phyloP scores from a whole-genome alignment of 805 yeast genomes.

The Diddensiella transvaalensis region DNA sequence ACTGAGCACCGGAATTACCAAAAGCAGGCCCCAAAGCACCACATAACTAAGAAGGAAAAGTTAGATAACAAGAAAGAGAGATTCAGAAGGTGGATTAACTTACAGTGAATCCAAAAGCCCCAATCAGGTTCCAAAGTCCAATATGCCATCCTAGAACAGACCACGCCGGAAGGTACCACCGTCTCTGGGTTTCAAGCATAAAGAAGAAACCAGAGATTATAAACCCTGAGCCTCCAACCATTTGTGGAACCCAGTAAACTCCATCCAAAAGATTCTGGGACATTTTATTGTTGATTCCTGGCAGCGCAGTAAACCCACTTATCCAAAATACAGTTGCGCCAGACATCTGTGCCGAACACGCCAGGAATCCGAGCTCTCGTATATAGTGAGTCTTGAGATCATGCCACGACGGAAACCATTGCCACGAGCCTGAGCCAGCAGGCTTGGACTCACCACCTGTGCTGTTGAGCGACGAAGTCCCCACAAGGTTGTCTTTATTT shows the following conservation, averaged over 20 bases:
- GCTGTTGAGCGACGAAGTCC: not conserved
- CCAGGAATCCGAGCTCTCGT: conserved; percentile 15
- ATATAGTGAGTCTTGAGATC: conserved; percentile 13
- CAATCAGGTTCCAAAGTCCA: conserved; percentile 17
- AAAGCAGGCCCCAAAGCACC: conserved; percentile 18
- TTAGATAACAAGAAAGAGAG: not conserved
- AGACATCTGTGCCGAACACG: conserved; percentile 9
- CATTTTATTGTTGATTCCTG: conserved; percentile 18
- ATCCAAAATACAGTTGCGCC: conserved; percentile 20
- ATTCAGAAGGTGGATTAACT: not conserved
- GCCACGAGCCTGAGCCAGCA: not conserved
- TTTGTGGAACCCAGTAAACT: conserved; percentile 19
- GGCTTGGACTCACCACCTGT: not conserved
- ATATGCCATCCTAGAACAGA: conserved; percentile 18
- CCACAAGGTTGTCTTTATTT: not conserved
- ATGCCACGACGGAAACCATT: conserved; percentile 13
- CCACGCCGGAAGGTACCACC: conserved; percentile 17
- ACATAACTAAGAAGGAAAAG: conserved; percentile 8
- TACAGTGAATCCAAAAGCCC: conserved; percentile 16
- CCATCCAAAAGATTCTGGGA: conserved; percentile 13
- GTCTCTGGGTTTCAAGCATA: conserved; percentile 14
- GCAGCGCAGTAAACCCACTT: conserved; percentile 16
- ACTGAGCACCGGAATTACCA: conserved; percentile 15
- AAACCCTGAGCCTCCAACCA: conserved; percentile 17
- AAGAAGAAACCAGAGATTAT: conserved; percentile 11